phyloP scores from a whole-genome alignment of 2,329 filamentous ascomycete genomes.

The Aspergillus phoenicis region DNA sequence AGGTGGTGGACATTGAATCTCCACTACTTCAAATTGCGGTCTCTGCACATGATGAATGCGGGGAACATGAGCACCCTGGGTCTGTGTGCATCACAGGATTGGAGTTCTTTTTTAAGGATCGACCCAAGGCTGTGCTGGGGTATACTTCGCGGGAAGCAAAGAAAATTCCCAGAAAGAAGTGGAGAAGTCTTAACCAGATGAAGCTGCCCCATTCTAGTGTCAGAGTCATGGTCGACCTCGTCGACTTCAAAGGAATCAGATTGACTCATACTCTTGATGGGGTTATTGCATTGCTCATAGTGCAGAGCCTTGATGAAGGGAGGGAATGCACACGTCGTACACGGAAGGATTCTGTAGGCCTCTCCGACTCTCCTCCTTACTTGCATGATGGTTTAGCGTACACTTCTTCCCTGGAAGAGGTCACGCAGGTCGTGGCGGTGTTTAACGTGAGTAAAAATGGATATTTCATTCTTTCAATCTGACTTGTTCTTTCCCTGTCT shows the following conservation, averaged over 20 bases:
- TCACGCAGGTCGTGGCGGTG: not conserved
- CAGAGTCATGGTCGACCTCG: not conserved
- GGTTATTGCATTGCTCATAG: no score
- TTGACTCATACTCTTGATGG: no score
- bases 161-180: not conserved
- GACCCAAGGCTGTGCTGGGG: not conserved
- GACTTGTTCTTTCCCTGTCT: not conserved
- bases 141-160: slow-evolving; percentile 6
- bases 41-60: slow-evolving; percentile 2
- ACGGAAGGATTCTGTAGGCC: not conserved
- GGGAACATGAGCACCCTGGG: not conserved
- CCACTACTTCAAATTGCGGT: slow-evolving; percentile 2
- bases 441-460: not conserved
- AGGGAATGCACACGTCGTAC: not conserved
- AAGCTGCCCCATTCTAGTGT: slow-evolving; percentile 1
- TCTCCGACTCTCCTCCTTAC: no score
- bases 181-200: not conserved
- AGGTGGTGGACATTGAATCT: not conserved
- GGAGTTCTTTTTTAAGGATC: slow-evolving; percentile 11
- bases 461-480: not conserved
- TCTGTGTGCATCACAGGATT: slow-evolving; percentile 7
- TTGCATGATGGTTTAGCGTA: not conserved
- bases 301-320: not conserved
- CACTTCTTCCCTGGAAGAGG: not conserved
- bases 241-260: no score